Percentiles rank a stretch among this genome's conserved stretches.
Conservation (phyloP, 495 filamentous ascomycete genomes). For the Penicillium malachiteum region DNA sequence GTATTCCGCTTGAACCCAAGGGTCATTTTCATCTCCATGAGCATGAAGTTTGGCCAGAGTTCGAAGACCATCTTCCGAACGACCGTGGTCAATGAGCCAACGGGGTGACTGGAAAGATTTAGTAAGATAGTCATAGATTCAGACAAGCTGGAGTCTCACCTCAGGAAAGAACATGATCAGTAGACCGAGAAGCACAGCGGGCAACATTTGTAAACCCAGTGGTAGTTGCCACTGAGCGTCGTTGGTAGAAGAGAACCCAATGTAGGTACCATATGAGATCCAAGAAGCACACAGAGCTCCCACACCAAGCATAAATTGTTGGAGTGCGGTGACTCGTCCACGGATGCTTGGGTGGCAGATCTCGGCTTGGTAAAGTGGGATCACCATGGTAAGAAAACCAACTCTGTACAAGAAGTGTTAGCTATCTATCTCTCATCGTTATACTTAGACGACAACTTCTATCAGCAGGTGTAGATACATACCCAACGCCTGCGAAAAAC, state of each 20-base stretch:
- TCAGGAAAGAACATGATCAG: constrained; percentile 52
- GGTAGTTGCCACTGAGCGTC: constrained; percentile 44
- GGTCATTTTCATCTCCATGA: constrained; percentile 41
- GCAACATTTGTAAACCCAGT: constrained; percentile 42
- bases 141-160: constrained; percentile 19
- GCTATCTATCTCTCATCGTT: neutral
- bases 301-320: constrained; percentile 49
- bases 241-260: constrained; percentile 47
- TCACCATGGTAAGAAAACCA: constrained; percentile 62
- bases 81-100: constrained; percentile 54
- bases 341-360: constrained; percentile 46
- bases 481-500: constrained; percentile 51
- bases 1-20: constrained; percentile 47
- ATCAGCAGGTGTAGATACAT: constrained; percentile 36
- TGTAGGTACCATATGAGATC: constrained; percentile 47
- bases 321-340: constrained; percentile 40
- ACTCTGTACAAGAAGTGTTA: constrained; percentile 21
- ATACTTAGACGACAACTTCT: too few species aligned
- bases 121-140: constrained; percentile 2
- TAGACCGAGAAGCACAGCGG: constrained; percentile 40
- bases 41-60: constrained; percentile 52
- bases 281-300: constrained; percentile 40
- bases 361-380: constrained; percentile 48
- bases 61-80: constrained; percentile 47
- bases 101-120: constrained; percentile 44